Percentiles rank a stretch among this genome's conserved stretches.
These are phyloP conservation scores for Polychaeton citri DNA, from an alignment of 2,329 filamentous ascomycete genomes.

Conservation along the genomic window DNA sequence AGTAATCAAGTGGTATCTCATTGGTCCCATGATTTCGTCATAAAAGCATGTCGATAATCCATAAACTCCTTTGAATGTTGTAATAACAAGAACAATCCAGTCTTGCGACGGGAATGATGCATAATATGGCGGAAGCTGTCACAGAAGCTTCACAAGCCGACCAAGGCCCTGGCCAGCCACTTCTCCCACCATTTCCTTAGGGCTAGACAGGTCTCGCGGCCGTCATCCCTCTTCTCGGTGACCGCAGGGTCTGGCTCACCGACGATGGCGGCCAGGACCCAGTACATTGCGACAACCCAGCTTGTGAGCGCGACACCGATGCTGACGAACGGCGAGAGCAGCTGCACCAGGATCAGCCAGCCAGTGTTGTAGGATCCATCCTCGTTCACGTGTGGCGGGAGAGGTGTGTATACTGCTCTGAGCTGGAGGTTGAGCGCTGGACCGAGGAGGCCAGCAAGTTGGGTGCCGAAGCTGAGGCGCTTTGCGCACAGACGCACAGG, in stretches of 20 bases:
- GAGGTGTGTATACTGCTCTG: conserved; percentile 32
- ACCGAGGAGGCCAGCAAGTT: conserved; percentile 39
- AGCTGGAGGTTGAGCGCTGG: conserved; percentile 41
- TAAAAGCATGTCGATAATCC: too few species aligned
- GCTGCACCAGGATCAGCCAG: conserved; percentile 38
- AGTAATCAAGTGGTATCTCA: too few species aligned
- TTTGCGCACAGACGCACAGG: conserved; percentile 42
- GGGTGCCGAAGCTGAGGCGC: conserved; percentile 33
- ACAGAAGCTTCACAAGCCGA: too few species aligned
- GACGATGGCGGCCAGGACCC: conserved; percentile 47
- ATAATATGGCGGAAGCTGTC: too few species aligned
- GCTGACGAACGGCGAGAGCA: conserved; percentile 43
- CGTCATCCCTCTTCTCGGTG: conserved; percentile 45
- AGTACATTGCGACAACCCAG: conserved; percentile 49
- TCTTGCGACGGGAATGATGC: too few species aligned
- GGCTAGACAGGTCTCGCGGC: conserved; percentile 44
- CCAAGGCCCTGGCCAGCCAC: conserved; percentile 30
- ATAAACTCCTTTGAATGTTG: too few species aligned
- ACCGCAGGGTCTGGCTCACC: conserved; percentile 43
- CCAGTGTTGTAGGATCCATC: conserved; percentile 26
- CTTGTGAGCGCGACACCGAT: conserved; percentile 42
- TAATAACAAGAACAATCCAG: too few species aligned
- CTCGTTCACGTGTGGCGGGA: conserved; percentile 17
- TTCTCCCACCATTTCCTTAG: conserved; percentile 48
- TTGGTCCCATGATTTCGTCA: too few species aligned